Evolutionary conservation across 2,329 filamentous ascomycete species (phyloP).

Genomic region (Aureobasidium namibiae): DNA sequence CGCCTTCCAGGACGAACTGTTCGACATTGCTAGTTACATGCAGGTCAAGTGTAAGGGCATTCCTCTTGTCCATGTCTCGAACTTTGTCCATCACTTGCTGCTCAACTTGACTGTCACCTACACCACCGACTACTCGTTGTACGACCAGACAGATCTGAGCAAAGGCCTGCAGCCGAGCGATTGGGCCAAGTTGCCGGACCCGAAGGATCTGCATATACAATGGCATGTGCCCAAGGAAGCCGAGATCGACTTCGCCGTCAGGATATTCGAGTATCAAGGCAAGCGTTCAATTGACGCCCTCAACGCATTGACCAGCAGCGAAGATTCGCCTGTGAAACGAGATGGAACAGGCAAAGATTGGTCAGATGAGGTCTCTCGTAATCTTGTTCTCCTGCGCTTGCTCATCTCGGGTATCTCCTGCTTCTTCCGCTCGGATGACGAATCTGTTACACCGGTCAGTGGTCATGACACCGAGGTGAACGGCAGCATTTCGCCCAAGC

Average conservation of each 20-base stretch:
- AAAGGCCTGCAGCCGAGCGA: conserved; percentile 66
- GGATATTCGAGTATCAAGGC: conserved; percentile 79
- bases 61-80: conserved; percentile 91
- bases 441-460: conserved; percentile 27
- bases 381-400: conserved; percentile 80
- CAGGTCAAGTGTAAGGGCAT: conserved; percentile 90
- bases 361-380: conserved; percentile 91
- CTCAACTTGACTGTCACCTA: conserved; percentile 94
- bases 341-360: conserved; percentile 97
- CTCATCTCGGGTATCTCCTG: conserved; percentile 83
- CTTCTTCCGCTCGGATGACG: conserved; percentile 66
- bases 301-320: conserved; percentile 69
- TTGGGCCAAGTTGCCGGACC: conserved; percentile 74
- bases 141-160: conserved; percentile 66
- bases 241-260: conserved; percentile 82
- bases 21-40: conserved; percentile 91
- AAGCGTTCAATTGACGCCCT: conserved; percentile 67
- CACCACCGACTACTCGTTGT: conserved; percentile 79
- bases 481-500: conserved; percentile 25
- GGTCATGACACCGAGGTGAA: conserved; percentile 23
- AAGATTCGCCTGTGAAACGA: conserved; percentile 72
- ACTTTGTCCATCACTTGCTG: conserved; percentile 92
- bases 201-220: conserved; percentile 69
- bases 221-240: conserved; percentile 80
- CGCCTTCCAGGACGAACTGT: conserved; percentile 78